Percentiles rank a stretch among this genome's conserved stretches.
These are phyloP conservation scores for Penicillium pancosmium DNA, from an alignment of 495 filamentous ascomycete genomes.

Conservation along the genomic window DNA sequence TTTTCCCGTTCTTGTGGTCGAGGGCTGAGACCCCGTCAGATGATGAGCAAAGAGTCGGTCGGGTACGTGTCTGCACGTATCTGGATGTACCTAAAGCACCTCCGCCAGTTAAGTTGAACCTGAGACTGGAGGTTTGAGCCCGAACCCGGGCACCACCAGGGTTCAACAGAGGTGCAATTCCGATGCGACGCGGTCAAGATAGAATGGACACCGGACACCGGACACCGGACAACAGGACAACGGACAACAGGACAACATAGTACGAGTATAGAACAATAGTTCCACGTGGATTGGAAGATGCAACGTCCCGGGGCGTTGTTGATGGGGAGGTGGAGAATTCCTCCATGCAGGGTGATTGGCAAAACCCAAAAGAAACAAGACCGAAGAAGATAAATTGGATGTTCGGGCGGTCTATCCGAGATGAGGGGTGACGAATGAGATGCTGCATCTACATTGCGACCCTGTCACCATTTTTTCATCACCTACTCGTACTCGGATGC, in stretches of 20 bases:
- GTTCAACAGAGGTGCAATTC: neutral
- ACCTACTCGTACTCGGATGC: neutral
- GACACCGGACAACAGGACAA: neutral
- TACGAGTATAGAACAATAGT: neutral
- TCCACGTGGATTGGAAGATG: conserved; percentile 24
- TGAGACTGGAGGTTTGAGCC: neutral
- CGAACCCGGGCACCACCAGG: neutral
- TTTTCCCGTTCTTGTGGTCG: neutral
- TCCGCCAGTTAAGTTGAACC: neutral
- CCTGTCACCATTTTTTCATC: neutral
- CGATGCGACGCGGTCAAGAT: neutral
- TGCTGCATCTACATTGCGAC: neutral
- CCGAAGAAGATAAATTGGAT: neutral
- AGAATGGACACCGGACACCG: neutral
- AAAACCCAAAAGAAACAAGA: neutral
- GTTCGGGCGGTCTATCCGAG: conserved; percentile 2
- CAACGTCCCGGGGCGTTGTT: conserved; percentile 11
- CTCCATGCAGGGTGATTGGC: too few relatives aligned
- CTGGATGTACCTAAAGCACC: neutral
- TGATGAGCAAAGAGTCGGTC: conserved; percentile 4
- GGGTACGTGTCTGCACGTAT: conserved; percentile 12
- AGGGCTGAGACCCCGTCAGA: neutral
- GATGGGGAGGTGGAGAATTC: neutral
- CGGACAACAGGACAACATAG: neutral
- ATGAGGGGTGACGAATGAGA: neutral